Percentiles rank a stretch among this genome's conserved stretches.
phyloP scores from a whole-genome alignment of 805 yeast species.

The Starmerella cellae region DNA sequence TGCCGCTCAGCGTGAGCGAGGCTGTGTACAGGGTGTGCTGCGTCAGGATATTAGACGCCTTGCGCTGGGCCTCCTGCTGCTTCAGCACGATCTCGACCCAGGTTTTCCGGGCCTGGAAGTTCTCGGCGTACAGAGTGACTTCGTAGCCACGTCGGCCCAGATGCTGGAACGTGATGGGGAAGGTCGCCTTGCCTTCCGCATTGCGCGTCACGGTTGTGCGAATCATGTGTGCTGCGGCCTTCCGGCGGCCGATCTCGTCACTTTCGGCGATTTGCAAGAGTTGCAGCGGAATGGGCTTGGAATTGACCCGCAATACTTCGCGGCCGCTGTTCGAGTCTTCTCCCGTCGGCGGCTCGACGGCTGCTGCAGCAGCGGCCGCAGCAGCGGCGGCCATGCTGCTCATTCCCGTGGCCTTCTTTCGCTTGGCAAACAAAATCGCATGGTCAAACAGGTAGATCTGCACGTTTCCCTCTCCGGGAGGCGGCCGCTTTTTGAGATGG shows the following conservation, averaged over 20 bases:
- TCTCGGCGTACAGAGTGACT: conserved; percentile 31
- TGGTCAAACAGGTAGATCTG: conserved; percentile 83
- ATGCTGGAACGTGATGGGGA: conserved; percentile 38
- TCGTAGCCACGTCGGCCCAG: conserved; percentile 39
- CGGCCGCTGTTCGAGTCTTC: conserved; percentile 29
- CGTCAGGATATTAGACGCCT: conserved; percentile 66
- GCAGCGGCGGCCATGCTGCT: conserved; percentile 16
- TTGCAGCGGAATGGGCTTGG: conserved; percentile 75
- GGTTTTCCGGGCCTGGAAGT: conserved; percentile 52
- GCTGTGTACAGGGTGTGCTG: conserved; percentile 41
- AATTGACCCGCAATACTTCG: conserved; percentile 82
- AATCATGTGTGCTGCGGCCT: conserved; percentile 20
- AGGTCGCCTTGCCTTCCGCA: conserved; percentile 23
- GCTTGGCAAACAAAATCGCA: conserved; percentile 69
- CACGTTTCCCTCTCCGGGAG: conserved; percentile 53
- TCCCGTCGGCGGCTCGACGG: conserved; percentile 14
- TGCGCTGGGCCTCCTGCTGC: conserved; percentile 64
- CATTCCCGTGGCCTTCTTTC: conserved; percentile 63
- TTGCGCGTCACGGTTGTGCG: conserved; percentile 17
- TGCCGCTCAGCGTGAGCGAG: conserved; percentile 5
- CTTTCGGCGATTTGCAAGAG: conserved; percentile 59
- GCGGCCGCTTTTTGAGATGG: conserved; percentile 57
- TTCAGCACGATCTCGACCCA: conserved; percentile 64
- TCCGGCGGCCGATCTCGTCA: conserved; percentile 51
- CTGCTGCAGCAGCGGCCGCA: conserved; percentile 20